phyloP scores from a whole-genome alignment of 257 asterid species.

The Mentha longifolia region DNA sequence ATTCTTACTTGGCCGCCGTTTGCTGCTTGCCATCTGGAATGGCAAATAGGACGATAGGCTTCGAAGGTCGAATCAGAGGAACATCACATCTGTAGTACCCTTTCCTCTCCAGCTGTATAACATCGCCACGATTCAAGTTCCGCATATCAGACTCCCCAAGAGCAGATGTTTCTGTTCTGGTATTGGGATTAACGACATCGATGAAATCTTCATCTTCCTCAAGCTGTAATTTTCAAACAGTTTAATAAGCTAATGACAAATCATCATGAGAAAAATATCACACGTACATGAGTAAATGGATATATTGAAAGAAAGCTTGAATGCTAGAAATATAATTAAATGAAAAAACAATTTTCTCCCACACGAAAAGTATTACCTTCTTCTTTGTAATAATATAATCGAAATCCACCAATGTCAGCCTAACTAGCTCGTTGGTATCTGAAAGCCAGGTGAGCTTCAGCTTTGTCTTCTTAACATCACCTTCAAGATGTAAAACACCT shows the following conservation, averaged over 20 bases:
- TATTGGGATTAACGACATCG: conserved; percentile 77
- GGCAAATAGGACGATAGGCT: conserved; percentile 72
- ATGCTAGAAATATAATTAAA: too few species aligned
- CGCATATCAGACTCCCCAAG: conserved; percentile 91
- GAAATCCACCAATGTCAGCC: conserved; percentile 69
- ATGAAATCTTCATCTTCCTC: conserved; percentile 88
- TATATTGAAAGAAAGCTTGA: background rate
- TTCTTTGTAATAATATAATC: conserved; percentile 91
- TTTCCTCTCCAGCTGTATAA: conserved; percentile 89
- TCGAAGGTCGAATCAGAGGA: conserved; percentile 66
- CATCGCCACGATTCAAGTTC: conserved; percentile 77
- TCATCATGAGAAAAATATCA: background rate
- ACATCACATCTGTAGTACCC: conserved; percentile 91
- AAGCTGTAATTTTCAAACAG: conserved; percentile 53
- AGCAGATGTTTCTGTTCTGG: conserved; percentile 70
- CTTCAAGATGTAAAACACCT: conserved; percentile 89
- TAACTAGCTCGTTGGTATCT: conserved; percentile 71
- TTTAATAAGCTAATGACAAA: conserved; percentile 2
- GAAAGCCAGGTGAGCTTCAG: conserved; percentile 95
- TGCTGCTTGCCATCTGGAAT: conserved; percentile 95
- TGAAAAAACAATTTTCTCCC: too few species aligned
- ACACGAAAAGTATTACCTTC: conserved; percentile 53
- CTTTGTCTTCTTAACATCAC: conserved; percentile 89
- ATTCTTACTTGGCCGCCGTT: conserved; percentile 55
- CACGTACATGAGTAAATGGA: background rate